Evolutionary conservation across 2,329 filamentous ascomycete genomes (phyloP), one percentile per base, ranked within the genome.

Genomic region (Rugonectria rugulosa): DNA sequence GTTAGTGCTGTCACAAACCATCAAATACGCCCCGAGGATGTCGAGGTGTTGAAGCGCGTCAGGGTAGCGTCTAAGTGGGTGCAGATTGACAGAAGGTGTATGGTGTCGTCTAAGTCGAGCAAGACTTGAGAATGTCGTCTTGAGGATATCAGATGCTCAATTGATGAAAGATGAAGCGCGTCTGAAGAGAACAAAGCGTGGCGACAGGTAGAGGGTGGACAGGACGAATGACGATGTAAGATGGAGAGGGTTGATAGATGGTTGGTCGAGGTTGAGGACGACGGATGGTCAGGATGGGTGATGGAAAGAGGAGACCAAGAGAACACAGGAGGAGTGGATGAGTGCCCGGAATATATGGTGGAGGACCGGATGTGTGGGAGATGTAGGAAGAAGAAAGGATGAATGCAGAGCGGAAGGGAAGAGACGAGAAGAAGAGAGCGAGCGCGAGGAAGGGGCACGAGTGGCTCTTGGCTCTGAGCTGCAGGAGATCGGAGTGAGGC

Each of bases 1-100:
- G 61, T 70, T 60, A 70, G 56, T 56, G 53, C 59, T 63, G 59
- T 63, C 59, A 72, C 70, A 70, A 72, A 72, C 66, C 68, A 64
- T 68, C 62, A 67, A 62, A 57, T 36, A 31, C 20, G 12, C 23
- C 42, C 47, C 24, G 20, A 15, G 27, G 31, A 19, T 9, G 42
- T 41, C n/a, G 17, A 36, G 15, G 14, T 47, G 44, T 34, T 37
- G 53, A 47, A 23, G 21, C 20, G 34, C 32, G 32, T 19, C 9
- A 24, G 9, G 19, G 11, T 38, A 24, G 48, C 23, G 43, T 36
- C 17, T 34, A 40, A 44, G 44, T 38, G 32, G 20, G 26, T n/a
- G n/a, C n/a, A n/a, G n/a, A n/a, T n/a, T 14, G 38, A 23, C n/a
- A 21, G 36, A 54, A n/a, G 34, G n/a, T 6, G 17, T 31, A 24